Evolutionary conservation across 2,329 filamentous ascomycete genomes (phyloP).

Genomic region (Fusarium xyrophilum): DNA sequence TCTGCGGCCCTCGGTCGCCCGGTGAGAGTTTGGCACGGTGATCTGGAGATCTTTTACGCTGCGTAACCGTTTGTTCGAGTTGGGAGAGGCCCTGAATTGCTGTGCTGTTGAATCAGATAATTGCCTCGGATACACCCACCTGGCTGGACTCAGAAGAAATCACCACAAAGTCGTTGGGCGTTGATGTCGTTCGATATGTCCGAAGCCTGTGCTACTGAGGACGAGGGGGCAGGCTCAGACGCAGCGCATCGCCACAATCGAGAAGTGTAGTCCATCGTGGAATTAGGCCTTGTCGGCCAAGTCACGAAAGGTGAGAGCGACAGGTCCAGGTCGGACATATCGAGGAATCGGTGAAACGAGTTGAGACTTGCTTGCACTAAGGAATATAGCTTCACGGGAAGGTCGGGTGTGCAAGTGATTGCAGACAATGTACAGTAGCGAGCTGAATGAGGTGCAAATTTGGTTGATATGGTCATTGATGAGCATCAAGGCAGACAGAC

Average conservation of each 20-base stretch:
- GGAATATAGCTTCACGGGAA: conserved; percentile 1
- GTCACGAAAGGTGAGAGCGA: conserved; percentile 7
- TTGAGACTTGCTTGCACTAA: conserved; percentile 2
- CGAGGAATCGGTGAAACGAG: conserved; percentile 6
- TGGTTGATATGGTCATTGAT: background rate
- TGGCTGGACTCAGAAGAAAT: background rate
- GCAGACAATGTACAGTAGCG: background rate
- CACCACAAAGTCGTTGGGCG: conserved; percentile 21
- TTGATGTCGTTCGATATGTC: conserved; percentile 8
- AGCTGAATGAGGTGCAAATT: conserved; percentile 1
- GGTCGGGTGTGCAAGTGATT: conserved; percentile 16
- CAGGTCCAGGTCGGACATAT: conserved; percentile 20
- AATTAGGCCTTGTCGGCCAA: background rate
- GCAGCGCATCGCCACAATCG: conserved; percentile 20
- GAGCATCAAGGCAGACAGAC: background rate
- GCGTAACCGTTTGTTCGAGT: conserved; percentile 13
- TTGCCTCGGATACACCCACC: background rate
- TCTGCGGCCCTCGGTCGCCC: background rate
- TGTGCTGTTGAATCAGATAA: conserved; percentile 11
- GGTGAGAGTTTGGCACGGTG: conserved; percentile 19
- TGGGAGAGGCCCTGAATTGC: background rate
- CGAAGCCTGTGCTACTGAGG: conserved; percentile 11
- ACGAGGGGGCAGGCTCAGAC: conserved; percentile 6
- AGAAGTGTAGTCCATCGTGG: conserved; percentile 1
- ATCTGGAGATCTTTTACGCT: conserved; percentile 28